phyloP scores from a whole-genome alignment of 331 rosid species.

The Pyrus hybrid region DNA sequence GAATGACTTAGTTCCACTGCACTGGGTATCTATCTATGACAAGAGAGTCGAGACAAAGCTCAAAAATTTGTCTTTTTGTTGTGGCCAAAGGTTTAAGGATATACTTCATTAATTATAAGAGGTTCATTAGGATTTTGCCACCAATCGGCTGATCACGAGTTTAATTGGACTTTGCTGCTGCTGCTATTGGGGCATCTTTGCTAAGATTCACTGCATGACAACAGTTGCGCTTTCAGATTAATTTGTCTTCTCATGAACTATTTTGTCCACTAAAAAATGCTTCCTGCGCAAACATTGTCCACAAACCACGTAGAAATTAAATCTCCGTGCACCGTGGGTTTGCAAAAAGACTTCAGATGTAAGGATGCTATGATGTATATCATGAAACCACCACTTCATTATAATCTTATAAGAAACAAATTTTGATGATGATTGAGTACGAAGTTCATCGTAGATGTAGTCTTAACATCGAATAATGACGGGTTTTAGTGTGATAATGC shows the following conservation, averaged over 20 bases:
- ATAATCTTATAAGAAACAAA: neutral
- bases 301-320: too few relatives aligned
- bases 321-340: too few relatives aligned
- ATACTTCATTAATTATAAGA: neutral
- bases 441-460: neutral
- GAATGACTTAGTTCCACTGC: too few relatives aligned
- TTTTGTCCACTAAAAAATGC: neutral
- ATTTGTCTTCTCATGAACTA: neutral
- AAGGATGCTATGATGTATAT: neutral
- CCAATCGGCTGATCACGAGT: neutral
- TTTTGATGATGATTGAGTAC: neutral
- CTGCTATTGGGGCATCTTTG: neutral
- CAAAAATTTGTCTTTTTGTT: too few relatives aligned
- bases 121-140: neutral
- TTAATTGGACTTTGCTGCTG: neutral
- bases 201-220: neutral
- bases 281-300: neutral
- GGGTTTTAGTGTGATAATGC: neutral
- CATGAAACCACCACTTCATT: neutral
- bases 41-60: too few relatives aligned
- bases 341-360: too few relatives aligned
- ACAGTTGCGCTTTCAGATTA: neutral
- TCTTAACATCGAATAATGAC: neutral
- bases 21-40: too few relatives aligned
- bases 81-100: neutral